Evolutionary conservation across 768 basidiomycete genomes (phyloP), one percentile per base, ranked within the genome.

Genomic region (Phaffia tasmanica): DNA sequence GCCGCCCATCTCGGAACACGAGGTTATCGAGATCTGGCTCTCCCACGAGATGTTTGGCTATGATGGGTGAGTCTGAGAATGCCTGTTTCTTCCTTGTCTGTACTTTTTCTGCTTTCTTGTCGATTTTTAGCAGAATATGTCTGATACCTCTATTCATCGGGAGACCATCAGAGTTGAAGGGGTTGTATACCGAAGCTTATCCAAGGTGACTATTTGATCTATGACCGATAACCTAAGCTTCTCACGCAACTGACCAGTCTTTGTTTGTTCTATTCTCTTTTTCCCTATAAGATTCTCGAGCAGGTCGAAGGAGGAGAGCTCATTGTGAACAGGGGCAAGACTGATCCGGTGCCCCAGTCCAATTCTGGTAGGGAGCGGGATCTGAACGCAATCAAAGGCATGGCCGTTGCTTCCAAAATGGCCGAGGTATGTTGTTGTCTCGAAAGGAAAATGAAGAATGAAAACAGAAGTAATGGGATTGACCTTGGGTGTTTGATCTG

Each of bases 31-130:
- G 75, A 85, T 99, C 9, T 90, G 89, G 87, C 79, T 99, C 49
- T 87, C 86, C 73, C 93, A 98, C 77, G 92, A 95, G 71, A 93
- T 99, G 93, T 81, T 83, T 70, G 95, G 95, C 21, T 97, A 94
- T 74, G 91, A 93, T 65, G 95, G 95, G 35, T 42, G 11, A 42
- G 35, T 42, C 35, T 42, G 35, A 42, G 11, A 42, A 42, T 5
- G 11, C 4, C 35, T 42, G 11, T 42, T 11, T 42, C 35, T 11
- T 42, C 35, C 11, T 4, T 11, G 4, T 4, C 35, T 42, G 6
- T 11, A 5, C 6, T 42, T 42, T 11, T 42, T 42, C 35, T 11
- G 6, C 35, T 42, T 11, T 42, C 11, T 11, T 11, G 35, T 42
- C 35, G 4, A 42, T 4, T 11, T 11, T 5, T 11, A 42, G 35